Evolutionary conservation across 2,329 filamentous ascomycete genomes (phyloP), one percentile per base, ranked within the genome.

Genomic region (Exophiala spinifera): DNA sequence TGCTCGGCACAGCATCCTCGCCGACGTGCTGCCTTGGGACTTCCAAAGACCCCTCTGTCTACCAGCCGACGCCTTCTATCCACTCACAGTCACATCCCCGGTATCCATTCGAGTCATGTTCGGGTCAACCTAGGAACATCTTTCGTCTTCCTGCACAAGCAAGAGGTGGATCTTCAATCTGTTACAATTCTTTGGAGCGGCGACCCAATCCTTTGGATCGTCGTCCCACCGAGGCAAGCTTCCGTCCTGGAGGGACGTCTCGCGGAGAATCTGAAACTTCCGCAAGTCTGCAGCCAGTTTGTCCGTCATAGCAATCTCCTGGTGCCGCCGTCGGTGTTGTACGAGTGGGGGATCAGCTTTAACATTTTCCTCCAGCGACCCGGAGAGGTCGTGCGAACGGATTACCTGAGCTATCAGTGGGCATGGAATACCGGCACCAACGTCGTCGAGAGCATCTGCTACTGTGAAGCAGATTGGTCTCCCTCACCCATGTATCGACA

Each of bases 81-180:
- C 39, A 47, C 45, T 21, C 45, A 31, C 31, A 33, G 21, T 28
- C 45, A 47, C 15, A 47, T 47, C 7, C 45, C 28, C 28, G 45
- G 45, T 28, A 34, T 47, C 15, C 45, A 47, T 36, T 47, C 45
- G 15, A 47, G 45, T 47, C 28, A 36, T 4, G 45, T 36, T 36
- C 34, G 20, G 8, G 11, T 47, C 20, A 47, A 36, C 21, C 45
- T 47, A 8, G 45, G 45, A 36, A 6, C 28, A 36, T 47, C 45
- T 20, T 47, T 47, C 45, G 45, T 36, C 10, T 47, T 47, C 14
- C 28, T 47, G 28, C 28, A 47, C 45, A 47, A 47, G 34, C n/a
- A 20, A 20, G 45, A 47, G 20, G 45, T 47, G 28, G 45, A 47
- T 47, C 45, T 47, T 33, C 45, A 47, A 47, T 47, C 45, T 33